A percentile compares a stretch with the other conserved stretches of the same genome.
Evolutionary conservation across 2,329 filamentous ascomycete species (phyloP).

Genomic region (Alternaria brassicicola): DNA sequence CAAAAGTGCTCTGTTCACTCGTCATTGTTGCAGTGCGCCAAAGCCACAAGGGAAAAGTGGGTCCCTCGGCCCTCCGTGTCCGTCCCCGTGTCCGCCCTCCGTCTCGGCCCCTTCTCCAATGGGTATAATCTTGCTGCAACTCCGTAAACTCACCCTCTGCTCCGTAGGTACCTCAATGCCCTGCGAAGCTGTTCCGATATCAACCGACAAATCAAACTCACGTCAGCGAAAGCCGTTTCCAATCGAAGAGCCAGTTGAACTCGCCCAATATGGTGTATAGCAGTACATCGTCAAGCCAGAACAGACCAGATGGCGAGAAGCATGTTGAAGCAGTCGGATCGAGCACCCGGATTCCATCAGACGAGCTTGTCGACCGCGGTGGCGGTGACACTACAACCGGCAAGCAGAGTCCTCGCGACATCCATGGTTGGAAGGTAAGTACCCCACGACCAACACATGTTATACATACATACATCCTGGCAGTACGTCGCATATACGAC

Average conservation of each 20-base stretch:
- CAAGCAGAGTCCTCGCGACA: not conserved
- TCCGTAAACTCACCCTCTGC: not conserved
- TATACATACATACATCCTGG: accelerated
- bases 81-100: not conserved
- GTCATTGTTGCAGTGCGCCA: not conserved
- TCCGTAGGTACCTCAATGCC: too few relatives aligned
- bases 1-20: too few relatives aligned
- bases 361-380: not conserved
- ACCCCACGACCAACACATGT: not conserved
- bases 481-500: accelerated
- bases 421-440: constrained; percentile 7
- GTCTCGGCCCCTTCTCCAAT: not conserved
- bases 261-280: not conserved
- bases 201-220: not conserved
- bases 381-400: not conserved
- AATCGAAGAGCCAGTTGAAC: not conserved
- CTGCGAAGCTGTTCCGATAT: not conserved
- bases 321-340: not conserved
- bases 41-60: not conserved
- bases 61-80: not conserved
- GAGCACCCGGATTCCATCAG: not conserved
- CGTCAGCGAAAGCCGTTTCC: not conserved
- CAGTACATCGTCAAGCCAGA: too few relatives aligned
- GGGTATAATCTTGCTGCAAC: not conserved
- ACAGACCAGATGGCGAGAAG: not conserved